Evolutionary conservation across 1,284 basidiomycete genomes (phyloP).

Genomic region (Pascua sp.): DNA sequence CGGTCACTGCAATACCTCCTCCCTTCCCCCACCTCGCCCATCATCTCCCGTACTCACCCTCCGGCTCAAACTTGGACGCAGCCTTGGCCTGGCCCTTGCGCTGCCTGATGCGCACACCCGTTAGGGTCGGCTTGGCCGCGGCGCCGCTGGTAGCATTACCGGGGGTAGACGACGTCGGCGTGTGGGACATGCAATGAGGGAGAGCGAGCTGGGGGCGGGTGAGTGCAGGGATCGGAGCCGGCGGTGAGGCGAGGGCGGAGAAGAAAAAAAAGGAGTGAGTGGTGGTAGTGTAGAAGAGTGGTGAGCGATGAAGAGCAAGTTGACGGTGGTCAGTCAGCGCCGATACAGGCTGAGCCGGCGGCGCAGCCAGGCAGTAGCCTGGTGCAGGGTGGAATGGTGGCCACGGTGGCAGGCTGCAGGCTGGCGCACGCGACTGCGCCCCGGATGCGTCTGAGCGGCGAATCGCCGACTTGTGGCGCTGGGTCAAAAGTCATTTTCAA

Average conservation of each 20-base stretch:
- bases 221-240: background rate
- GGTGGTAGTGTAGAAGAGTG: slow-evolving; percentile 1
- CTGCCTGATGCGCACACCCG: slow-evolving; percentile 53
- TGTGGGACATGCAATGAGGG: slow-evolving; percentile 48
- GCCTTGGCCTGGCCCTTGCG: slow-evolving; percentile 53
- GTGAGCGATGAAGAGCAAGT: background rate
- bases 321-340: too few species aligned
- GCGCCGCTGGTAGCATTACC: slow-evolving; percentile 45
- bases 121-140: slow-evolving; percentile 50
- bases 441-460: too few species aligned
- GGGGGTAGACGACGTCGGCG: slow-evolving; percentile 40
- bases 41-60: slow-evolving; percentile 50
- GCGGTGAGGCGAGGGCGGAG: background rate
- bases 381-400: too few species aligned
- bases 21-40: background rate
- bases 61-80: slow-evolving; percentile 56
- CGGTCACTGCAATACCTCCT: too few species aligned
- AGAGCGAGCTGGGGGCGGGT: background rate
- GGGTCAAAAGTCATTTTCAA: too few species aligned
- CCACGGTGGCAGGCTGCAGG: too few species aligned
- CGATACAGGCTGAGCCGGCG: too few species aligned
- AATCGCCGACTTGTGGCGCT: too few species aligned
- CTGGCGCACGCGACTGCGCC: too few species aligned
- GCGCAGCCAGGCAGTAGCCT: too few species aligned
- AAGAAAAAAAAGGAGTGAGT: background rate